A percentile compares a stretch with the other conserved stretches of the same genome.
Evolutionary conservation across 805 yeast genomes (phyloP).

Genomic region (Cyberlindnera maritima): DNA sequence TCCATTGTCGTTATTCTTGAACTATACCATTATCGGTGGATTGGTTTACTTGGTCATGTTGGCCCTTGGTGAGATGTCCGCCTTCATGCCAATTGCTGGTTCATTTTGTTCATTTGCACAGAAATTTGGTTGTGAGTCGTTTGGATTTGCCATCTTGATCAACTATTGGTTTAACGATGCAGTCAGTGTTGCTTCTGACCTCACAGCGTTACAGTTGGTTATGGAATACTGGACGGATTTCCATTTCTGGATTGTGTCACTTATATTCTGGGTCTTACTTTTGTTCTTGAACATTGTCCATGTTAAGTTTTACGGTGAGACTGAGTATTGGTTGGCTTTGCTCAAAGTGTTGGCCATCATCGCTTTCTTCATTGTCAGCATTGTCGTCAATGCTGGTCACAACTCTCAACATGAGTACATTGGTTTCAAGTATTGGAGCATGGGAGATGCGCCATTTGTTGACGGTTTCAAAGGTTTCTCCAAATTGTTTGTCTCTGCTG

Average conservation of each 20-base stretch:
- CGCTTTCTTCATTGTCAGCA: constrained; percentile 55
- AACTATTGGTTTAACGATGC: constrained; percentile 34
- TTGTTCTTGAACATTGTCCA: constrained; percentile 48
- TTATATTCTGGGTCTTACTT: constrained; percentile 50
- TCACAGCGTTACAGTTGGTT: constrained; percentile 54
- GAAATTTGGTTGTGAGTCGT: constrained; percentile 49
- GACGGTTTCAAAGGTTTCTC: constrained; percentile 52
- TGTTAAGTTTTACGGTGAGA: constrained; percentile 55
- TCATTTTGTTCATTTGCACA: constrained; percentile 55
- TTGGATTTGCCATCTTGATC: constrained; percentile 40
- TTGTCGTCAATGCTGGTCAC: constrained; percentile 44
- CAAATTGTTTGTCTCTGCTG: constrained; percentile 50
- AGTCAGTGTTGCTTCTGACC: constrained; percentile 52
- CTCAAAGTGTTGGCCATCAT: constrained; percentile 60
- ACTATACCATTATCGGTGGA: constrained; percentile 44
- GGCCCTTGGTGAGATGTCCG: constrained; percentile 60
- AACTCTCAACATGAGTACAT: constrained; percentile 43
- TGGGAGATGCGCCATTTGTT: constrained; percentile 50
- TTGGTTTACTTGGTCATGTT: constrained; percentile 56
- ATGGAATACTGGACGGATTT: constrained; percentile 50
- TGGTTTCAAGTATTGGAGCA: constrained; percentile 50
- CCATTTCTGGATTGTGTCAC: constrained; percentile 52
- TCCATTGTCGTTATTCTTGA: constrained; percentile 31
- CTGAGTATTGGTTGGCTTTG: constrained; percentile 61
- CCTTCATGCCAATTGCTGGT: constrained; percentile 54